phyloP scores from a whole-genome alignment of 495 filamentous ascomycete species.

The Aspergillus incahuasiensis region DNA sequence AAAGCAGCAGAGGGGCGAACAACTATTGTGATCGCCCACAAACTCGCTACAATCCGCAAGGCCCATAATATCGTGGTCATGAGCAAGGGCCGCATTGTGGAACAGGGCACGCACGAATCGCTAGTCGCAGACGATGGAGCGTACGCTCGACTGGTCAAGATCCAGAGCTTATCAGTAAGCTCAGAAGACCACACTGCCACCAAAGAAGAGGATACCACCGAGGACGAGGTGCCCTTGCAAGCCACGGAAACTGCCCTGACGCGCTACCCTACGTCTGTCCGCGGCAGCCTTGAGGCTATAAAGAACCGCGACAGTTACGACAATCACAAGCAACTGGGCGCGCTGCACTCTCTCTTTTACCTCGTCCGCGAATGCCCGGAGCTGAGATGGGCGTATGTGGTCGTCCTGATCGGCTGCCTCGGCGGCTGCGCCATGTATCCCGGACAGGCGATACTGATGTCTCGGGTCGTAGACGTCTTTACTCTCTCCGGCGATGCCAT shows the following conservation, averaged over 20 bases:
- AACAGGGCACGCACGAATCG: conserved; percentile 77
- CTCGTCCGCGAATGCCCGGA: conserved; percentile 13
- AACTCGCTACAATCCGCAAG: conserved; percentile 86
- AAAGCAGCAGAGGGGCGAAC: conserved; percentile 81
- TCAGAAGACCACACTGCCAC: conserved; percentile 15
- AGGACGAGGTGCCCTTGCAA: not conserved
- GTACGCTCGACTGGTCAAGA: conserved; percentile 74
- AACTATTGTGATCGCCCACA: conserved; percentile 93
- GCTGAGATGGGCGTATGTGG: conserved; percentile 10
- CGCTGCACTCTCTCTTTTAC: conserved; percentile 4
- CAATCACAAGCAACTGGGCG: conserved; percentile 16
- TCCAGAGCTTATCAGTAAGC: conserved; percentile 55
- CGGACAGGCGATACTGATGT: conserved; percentile 25
- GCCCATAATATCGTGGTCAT: conserved; percentile 98
- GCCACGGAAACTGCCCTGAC: not conserved
- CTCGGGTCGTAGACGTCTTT: conserved; percentile 26
- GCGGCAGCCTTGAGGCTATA: conserved; percentile 4
- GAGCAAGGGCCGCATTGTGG: conserved; percentile 73
- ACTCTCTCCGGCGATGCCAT: conserved; percentile 19
- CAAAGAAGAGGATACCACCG: not conserved
- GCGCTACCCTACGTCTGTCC: conserved; percentile 3
- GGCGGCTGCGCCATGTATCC: conserved; percentile 16
- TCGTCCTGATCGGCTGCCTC: not conserved
- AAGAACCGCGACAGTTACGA: conserved; percentile 15
- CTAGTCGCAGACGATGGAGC: conserved; percentile 56